A percentile compares a stretch with the other conserved stretches of the same genome.
Conservation (phyloP, 2,329 filamentous ascomycete species). For the Cladorrhinum sp. region DNA sequence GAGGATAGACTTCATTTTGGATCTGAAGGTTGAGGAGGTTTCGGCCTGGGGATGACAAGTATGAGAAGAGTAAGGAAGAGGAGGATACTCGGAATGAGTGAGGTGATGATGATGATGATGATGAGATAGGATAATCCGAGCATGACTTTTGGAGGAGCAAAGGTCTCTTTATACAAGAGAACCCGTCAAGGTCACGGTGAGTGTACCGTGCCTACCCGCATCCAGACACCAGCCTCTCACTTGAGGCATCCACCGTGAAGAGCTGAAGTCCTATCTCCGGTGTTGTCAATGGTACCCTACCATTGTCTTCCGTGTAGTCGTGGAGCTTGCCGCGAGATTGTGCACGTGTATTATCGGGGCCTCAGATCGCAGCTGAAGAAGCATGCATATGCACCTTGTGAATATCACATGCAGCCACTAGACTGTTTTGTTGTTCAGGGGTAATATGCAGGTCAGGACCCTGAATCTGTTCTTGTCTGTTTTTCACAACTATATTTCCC, state of each 20-base stretch:
- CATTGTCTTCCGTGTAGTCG: slow-evolving; percentile 1
- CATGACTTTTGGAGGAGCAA: neutral
- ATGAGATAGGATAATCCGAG: neutral
- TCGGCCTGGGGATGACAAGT: neutral
- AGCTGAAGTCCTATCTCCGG: neutral
- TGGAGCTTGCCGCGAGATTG: neutral
- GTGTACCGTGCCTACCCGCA: neutral
- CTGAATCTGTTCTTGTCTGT: neutral
- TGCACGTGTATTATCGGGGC: neutral
- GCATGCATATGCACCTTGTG: slow-evolving; percentile 14
- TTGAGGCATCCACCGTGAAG: neutral
- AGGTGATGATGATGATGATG: neutral
- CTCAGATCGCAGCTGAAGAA: slow-evolving; percentile 6
- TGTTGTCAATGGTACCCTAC: neutral
- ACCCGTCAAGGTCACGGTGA: neutral
- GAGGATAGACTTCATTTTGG: slow-evolving; percentile 18
- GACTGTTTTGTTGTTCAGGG: neutral
- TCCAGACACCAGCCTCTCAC: neutral
- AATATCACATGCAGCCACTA: slow-evolving; percentile 21
- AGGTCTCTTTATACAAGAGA: slow-evolving; percentile 5
- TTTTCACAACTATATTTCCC: neutral
- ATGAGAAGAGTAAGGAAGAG: no score
- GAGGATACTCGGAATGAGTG: neutral
- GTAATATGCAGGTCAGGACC: neutral
- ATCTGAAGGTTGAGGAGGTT: neutral